Conservation (phyloP, 139 green algal species). For the Bryopsis sp. region DNA sequence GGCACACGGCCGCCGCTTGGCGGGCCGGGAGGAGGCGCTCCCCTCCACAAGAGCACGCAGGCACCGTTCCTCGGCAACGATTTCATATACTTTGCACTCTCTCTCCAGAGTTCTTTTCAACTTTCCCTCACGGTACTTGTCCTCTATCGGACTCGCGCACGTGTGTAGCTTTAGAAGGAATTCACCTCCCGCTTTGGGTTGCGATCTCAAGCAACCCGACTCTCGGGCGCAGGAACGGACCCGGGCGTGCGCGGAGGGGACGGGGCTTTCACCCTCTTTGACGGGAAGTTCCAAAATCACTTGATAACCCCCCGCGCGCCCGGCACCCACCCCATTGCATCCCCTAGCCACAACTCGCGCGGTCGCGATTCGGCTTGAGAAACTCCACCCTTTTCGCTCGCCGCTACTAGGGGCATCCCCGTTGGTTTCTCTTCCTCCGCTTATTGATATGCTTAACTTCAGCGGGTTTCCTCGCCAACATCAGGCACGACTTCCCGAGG, state of each 20-base stretch:
- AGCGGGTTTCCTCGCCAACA: slow-evolving; percentile 70
- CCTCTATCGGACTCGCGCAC: slow-evolving; percentile 88
- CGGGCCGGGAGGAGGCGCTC: no score
- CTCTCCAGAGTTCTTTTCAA: slow-evolving; percentile 97
- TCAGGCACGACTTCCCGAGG: neutral
- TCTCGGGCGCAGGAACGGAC: slow-evolving; percentile 32
- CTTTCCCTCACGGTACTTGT: slow-evolving; percentile 95
- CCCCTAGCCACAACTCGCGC: no score
- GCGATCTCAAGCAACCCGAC: slow-evolving; percentile 89
- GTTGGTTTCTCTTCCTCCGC: slow-evolving; percentile 94
- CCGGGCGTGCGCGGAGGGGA: no score
- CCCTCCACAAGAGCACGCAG: slow-evolving; percentile 60
- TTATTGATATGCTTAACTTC: slow-evolving; percentile 95
- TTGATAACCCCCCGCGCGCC: no score
- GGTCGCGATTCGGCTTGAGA: no score
- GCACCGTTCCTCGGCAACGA: slow-evolving; percentile 84
- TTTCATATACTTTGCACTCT: slow-evolving; percentile 94
- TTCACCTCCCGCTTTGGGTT: slow-evolving; percentile 88
- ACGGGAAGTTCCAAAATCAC: no score
- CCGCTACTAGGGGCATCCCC: slow-evolving; percentile 86
- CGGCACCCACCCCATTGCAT: no score
- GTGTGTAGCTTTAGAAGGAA: slow-evolving; percentile 91
- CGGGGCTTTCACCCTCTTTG: no score
- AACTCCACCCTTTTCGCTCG: slow-evolving; percentile 77
- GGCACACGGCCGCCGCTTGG: no score